Evolutionary conservation across 2,329 filamentous ascomycete species (phyloP), one percentile per base, ranked within the genome.

Genomic region (Aspergillus sp.): DNA sequence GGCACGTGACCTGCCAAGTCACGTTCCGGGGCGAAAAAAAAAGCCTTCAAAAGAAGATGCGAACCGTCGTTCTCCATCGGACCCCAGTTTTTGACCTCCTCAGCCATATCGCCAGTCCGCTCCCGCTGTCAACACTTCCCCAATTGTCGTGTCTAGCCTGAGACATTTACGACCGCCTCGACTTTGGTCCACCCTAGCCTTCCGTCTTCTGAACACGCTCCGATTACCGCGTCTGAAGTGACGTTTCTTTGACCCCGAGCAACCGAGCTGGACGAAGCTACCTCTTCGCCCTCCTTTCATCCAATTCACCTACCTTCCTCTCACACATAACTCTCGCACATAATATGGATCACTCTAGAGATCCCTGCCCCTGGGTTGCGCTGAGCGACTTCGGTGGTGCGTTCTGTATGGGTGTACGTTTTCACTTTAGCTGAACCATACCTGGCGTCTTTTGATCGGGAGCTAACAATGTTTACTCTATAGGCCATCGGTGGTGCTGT

Each of bases 381-480:
- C 84, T 98, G 66, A 96, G 93, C 79, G 95, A 99, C 80, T 98
- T 98, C 75, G 95, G 95, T 63, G 95, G 95, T 79, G 95, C 93
- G 57, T 97, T 98, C 72, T 88, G 86, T 73, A 98, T 97, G 93
- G 93, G 93, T 69, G 91, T 95, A 90, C 65, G 90, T 82, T 27
- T 43, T 39, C 27, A 5, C 37, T 5, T 7, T 35, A 4, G 23
- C 23, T 27, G 44, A 33, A 37, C 39, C 14, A n/a, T 41, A 17
- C 33, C n/a, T 39, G 31, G 9, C 31, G 27, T 17, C 23, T 15
- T 45, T 43, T 31, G 41, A 44, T 14, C 3, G 23, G 9, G 31
- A 57, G 50, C 65, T 73, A 66, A 70, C 65, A 65, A 52, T 64
- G 63, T 55, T 40, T 17, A n/a, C 35, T 45, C 1, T 57, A 53